These are phyloP conservation scores for Cryptosporidium canis DNA, from an alignment of 169 alveolate species.

Conservation along the genomic window DNA sequence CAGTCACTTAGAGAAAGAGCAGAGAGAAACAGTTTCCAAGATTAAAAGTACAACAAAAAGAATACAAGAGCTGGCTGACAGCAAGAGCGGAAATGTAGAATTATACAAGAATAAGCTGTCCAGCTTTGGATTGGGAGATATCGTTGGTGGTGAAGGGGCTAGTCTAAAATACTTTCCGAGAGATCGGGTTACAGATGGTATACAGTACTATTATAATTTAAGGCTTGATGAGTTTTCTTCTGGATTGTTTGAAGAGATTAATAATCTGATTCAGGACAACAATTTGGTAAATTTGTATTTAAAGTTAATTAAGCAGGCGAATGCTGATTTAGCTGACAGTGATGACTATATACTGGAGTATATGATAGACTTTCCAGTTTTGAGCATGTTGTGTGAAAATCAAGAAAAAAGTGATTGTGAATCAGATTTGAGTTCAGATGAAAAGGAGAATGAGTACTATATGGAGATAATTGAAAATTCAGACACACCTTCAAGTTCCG, in stretches of 20 bases:
- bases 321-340: background rate
- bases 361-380: slow-evolving; percentile 2
- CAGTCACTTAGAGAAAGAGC: slow-evolving; percentile 2
- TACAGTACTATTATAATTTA: background rate
- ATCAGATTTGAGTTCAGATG: background rate
- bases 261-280: background rate
- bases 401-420: background rate
- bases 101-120: background rate
- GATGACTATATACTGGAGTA: background rate
- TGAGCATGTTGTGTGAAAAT: background rate
- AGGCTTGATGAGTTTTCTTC: background rate
- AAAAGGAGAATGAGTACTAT: background rate
- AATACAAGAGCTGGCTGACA: background rate
- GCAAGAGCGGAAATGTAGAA: background rate
- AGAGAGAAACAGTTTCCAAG: background rate
- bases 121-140: background rate
- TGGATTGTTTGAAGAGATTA: background rate
- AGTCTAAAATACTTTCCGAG: background rate
- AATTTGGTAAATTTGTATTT: background rate
- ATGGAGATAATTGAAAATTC: background rate
- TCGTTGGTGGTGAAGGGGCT: background rate
- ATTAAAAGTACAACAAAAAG: slow-evolving; percentile 9
- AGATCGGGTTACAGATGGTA: background rate
- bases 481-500: background rate
- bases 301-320: background rate